A percentile compares a stretch with the other conserved stretches of the same genome.
Conservation (phyloP, 306 rosid species). For the Quercus ilex region DNA sequence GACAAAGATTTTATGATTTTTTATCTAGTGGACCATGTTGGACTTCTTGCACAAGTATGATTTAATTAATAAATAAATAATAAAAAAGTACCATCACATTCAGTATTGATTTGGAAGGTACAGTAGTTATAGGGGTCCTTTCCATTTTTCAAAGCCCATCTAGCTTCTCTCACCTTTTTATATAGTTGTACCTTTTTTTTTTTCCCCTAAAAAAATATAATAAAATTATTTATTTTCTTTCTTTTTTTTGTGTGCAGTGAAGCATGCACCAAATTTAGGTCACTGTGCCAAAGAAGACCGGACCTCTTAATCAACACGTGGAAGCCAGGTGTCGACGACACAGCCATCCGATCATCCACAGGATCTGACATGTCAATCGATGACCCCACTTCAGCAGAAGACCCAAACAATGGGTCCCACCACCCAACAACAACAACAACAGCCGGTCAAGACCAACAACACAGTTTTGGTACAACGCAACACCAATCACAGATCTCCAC, state of each 20-base stretch:
- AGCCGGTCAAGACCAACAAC: conserved; percentile 7
- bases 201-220: neutral
- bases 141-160: conserved; percentile 18
- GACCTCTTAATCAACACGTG: conserved; percentile 52
- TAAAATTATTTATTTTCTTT: neutral
- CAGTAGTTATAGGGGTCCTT: conserved; percentile 20
- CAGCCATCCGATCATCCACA: conserved; percentile 62
- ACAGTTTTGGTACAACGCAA: neutral
- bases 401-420: conserved; percentile 29
- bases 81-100: neutral
- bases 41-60: neutral
- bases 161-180: neutral
- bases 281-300: conserved; percentile 65
- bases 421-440: conserved; percentile 24
- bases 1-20: too few species aligned
- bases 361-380: conserved; percentile 98
- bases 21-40: too few species aligned
- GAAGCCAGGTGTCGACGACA: conserved; percentile 50
- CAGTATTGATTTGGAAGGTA: conserved; percentile 27
- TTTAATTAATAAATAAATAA: neutral
- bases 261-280: conserved; percentile 60
- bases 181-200: neutral
- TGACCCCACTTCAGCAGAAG: conserved; percentile 48
- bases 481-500: conserved; percentile 37
- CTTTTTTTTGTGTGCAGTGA: conserved; percentile 50